phyloP scores from a whole-genome alignment of 345 rosid species.

The Lagerstroemia speciosa region DNA sequence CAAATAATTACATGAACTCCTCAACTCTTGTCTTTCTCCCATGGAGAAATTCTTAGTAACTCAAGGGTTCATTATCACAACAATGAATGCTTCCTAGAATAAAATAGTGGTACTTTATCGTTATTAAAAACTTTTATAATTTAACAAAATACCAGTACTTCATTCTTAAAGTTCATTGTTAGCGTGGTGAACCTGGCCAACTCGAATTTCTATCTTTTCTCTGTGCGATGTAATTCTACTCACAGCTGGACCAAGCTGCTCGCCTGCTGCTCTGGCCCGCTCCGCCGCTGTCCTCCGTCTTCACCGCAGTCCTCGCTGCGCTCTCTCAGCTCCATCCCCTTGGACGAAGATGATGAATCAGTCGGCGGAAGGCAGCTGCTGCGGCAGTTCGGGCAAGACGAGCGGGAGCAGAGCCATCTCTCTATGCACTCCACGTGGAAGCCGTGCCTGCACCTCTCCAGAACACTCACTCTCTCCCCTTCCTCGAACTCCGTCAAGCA shows the following conservation, averaged over 20 bases:
- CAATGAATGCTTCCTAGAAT: too few relatives aligned
- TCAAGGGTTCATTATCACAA: too few relatives aligned
- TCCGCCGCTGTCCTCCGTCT: neutral
- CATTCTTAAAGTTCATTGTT: too few relatives aligned
- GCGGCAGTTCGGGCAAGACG: slow-evolving; percentile 86
- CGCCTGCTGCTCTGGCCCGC: neutral
- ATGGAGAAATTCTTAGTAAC: too few relatives aligned
- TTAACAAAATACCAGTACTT: too few relatives aligned
- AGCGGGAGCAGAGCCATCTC: slow-evolving; percentile 50
- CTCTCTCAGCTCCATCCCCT: neutral
- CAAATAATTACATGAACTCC: too few relatives aligned
- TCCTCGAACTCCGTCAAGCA: slow-evolving; percentile 65
- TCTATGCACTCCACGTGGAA: slow-evolving; percentile 71
- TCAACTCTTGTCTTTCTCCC: too few relatives aligned
- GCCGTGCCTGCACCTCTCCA: slow-evolving; percentile 65
- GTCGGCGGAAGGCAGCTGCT: slow-evolving; percentile 20
- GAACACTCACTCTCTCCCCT: slow-evolving; percentile 54
- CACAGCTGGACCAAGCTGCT: neutral
- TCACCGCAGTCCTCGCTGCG: neutral
- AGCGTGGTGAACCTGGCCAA: too few relatives aligned
- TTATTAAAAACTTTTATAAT: too few relatives aligned
- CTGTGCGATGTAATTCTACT: neutral
- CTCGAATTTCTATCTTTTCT: neutral
- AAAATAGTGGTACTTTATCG: too few relatives aligned
- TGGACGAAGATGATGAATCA: slow-evolving; percentile 9